Evolutionary conservation across 2,329 filamentous ascomycete genomes (phyloP), one percentile per base, ranked within the genome.

Genomic region (Xylaria hypoxylon): DNA sequence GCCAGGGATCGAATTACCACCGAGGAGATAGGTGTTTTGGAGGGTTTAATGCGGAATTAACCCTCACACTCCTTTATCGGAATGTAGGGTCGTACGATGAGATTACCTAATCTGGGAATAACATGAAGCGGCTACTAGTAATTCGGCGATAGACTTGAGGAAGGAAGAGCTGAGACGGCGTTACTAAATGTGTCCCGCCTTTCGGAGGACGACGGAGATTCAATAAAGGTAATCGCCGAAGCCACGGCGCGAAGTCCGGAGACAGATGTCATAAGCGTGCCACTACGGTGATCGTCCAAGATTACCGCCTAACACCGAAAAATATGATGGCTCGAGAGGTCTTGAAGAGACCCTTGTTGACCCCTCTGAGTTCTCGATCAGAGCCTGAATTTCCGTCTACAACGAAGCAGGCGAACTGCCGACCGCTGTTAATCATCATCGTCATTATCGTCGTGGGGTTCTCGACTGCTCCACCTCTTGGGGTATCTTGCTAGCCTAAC

Each of bases 201-300:
- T 28, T 59, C 61, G 44, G 44, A 24, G 26, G 40, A 13, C n/a
- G 33, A 45, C 66, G 66, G 66, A 62, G 62, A 51, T 59, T 53
- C 66, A 28, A 56, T 63, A 60, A 44, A 24, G 51, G 64, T 59
- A 64, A 65, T 66, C 47, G 59, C 67, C 67, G 67, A 64, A 45
- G 19, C 22, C 15, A 26, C 50, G 48, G 58, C 26, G 28, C 24
- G 50, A 62, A 59, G 48, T 59, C 64, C 59, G 53, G 59, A 31
- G 48, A 40, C 6, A 17, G 28, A 15, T 38, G 13, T 15, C 15
- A 38, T 38, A 38, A 38, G 17, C 10, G 26, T 50, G 15, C 15
- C 15, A 47, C 19, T 33, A 42, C 13, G 33, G 33, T 17, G 28
- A 15, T 10, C 24, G 26, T 11, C n/a, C 5, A 42, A 15, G 19